Percentiles rank a stretch among this genome's conserved stretches.
Conservation (phyloP, 495 filamentous ascomycete genomes). For the Neurospora sp. region DNA sequence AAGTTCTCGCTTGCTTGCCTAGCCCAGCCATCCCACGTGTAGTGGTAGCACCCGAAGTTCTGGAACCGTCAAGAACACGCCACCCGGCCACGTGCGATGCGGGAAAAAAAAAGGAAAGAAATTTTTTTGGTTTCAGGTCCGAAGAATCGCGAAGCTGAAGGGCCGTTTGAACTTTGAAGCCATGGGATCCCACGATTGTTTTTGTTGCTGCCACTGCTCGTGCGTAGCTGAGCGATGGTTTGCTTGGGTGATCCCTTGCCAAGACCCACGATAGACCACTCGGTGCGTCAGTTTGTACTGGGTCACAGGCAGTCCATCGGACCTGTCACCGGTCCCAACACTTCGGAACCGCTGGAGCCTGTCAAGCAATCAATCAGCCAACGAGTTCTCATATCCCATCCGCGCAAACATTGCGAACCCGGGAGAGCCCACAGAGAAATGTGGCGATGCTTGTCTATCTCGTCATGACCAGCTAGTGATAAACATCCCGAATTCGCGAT, state of each 20-base stretch:
- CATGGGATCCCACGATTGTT: background rate
- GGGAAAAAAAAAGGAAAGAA: background rate
- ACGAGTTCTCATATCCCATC: no score
- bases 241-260: background rate
- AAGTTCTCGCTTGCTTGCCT: background rate
- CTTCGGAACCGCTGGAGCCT: background rate
- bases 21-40: background rate
- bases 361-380: background rate
- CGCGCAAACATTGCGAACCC: background rate
- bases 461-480: background rate
- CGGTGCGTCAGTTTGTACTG: background rate
- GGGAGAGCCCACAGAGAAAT: background rate
- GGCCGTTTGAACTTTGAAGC: background rate
- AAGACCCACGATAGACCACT: background rate
- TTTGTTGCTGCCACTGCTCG: background rate
- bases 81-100: background rate
- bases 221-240: background rate
- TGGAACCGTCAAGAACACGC: background rate
- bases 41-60: background rate
- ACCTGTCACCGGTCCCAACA: background rate
- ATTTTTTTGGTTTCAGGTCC: background rate
- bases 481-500: background rate
- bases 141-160: background rate
- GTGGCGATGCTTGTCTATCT: background rate
- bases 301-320: background rate